These are phyloP conservation scores for Camellia oleifera DNA, from an alignment of 179 eudicot genomes.

Conservation along the genomic window DNA sequence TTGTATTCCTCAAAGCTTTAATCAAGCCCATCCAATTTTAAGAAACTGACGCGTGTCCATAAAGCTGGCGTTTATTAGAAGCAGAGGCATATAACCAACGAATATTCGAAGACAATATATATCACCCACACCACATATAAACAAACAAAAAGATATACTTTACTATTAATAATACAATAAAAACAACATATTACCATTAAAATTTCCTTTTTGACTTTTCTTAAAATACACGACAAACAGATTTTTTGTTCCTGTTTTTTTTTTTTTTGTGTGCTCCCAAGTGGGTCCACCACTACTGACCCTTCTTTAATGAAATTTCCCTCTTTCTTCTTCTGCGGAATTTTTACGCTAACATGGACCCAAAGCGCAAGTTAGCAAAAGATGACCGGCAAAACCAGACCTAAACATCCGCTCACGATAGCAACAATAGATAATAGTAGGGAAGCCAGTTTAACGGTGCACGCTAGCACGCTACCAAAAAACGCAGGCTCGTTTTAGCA, in stretches of 20 bases:
- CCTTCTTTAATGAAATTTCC: neutral
- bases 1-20: no score
- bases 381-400: neutral
- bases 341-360: neutral
- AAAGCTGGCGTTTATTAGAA: neutral
- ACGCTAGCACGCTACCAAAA: neutral
- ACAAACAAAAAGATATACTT: neutral
- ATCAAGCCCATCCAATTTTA: no score
- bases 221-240: neutral
- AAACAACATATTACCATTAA: neutral
- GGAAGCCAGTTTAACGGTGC: neutral
- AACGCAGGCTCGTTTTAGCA: neutral
- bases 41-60: neutral
- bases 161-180: neutral
- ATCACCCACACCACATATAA: neutral
- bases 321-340: neutral
- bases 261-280: no score
- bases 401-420: neutral
- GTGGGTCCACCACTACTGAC: no score
- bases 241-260: neutral
- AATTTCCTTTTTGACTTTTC: neutral
- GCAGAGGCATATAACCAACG: constrained; percentile 6
- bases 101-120: neutral
- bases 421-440: neutral
- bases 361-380: neutral